Base-by-base conservation (phyloP, 1,284 basidiomycete species). In the Trametes pubescens region DNA sequence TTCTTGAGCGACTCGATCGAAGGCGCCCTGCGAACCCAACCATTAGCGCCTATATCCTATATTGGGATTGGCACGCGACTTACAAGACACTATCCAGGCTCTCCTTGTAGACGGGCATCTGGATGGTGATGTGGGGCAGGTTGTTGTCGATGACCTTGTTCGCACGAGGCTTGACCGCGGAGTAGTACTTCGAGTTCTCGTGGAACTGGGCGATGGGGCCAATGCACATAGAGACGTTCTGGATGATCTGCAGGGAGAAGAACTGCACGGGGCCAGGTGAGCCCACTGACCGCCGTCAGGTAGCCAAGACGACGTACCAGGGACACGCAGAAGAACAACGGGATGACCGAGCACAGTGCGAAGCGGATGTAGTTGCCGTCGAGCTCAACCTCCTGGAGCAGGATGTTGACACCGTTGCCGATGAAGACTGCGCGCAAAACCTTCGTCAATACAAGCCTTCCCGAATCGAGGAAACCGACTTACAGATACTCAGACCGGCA, bases 71-170 rank as follows among this genome's bases (percentile, higher is more conserved):
- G 35, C 1, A 32, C 55, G 14, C 8, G 35, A 73, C 76, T 65
- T 51, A 79, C 76, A 80, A 71, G 51, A 79, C 78, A n/a, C 64
- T 66, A 24, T 80, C 78, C 49, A 74, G 65, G 57, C 75, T 75
- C 71, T 80, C 81, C 75, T 84, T 85, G 79, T 85, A 86, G 21
- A 86, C 84, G n/a, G 84, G 84, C 78, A 85, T 81, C 72, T 84
- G 81, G 61, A 85, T 82, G 9, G 85, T 85, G 65, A 87, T 76
- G 72, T 86, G 84, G 7, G 84, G 81, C 21, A 86, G 77, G 63
- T 77, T 76, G 57, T 79, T 78, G 65, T 81, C 80, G 40, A 81
- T 79, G 37, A 77, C 64, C 68, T 79, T 80, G 70, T 78, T 80
- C 43, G 79, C 70, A 8, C 72, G 71, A 0, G 83, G 83, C 46